Percentiles rank a stretch among this genome's conserved stretches.
These are phyloP conservation scores for Thamnidium elegans DNA, from an alignment of 192 early-diverging fungal species.

Conservation along the genomic window DNA sequence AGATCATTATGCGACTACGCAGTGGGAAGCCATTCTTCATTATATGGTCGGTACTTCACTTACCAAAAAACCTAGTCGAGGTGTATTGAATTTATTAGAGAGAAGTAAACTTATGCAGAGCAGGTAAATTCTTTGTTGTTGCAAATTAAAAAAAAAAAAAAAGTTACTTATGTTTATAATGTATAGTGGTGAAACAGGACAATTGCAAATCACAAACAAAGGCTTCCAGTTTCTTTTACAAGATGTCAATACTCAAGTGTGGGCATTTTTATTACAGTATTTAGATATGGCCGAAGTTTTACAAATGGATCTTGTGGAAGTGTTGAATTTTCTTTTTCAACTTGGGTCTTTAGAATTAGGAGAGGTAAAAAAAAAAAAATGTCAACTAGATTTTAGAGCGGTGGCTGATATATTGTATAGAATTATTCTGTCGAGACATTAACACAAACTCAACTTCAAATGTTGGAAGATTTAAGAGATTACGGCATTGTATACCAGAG, in stretches of 20 bases:
- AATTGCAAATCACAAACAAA: constrained; percentile 84
- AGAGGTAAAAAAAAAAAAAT: constrained; percentile 40
- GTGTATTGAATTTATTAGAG: constrained; percentile 71
- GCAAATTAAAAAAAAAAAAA: background rate
- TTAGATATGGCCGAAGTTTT: constrained; percentile 72
- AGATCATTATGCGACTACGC: constrained; percentile 74
- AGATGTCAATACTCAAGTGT: constrained; percentile 91
- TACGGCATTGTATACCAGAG: constrained; percentile 90
- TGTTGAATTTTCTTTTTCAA: constrained; percentile 92
- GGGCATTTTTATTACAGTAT: constrained; percentile 94
- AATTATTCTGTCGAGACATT: constrained; percentile 85
- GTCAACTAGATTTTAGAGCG: background rate
- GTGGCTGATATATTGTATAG: constrained; percentile 25
- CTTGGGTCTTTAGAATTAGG: constrained; percentile 88
- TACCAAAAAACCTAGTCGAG: constrained; percentile 60
- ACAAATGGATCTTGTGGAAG: constrained; percentile 91
- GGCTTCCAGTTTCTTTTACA: constrained; percentile 97
- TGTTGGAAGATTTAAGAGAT: constrained; percentile 85
- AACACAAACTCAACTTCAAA: constrained; percentile 76
- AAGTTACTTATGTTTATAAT: constrained; percentile 12
- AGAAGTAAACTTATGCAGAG: constrained; percentile 73
- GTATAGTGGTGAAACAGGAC: constrained; percentile 24
- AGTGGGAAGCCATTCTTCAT: constrained; percentile 93
- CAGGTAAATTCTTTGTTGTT: constrained; percentile 26
- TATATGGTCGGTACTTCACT: constrained; percentile 87